Conservation (phyloP, 768 basidiomycete genomes). For the Epithele typhae region DNA sequence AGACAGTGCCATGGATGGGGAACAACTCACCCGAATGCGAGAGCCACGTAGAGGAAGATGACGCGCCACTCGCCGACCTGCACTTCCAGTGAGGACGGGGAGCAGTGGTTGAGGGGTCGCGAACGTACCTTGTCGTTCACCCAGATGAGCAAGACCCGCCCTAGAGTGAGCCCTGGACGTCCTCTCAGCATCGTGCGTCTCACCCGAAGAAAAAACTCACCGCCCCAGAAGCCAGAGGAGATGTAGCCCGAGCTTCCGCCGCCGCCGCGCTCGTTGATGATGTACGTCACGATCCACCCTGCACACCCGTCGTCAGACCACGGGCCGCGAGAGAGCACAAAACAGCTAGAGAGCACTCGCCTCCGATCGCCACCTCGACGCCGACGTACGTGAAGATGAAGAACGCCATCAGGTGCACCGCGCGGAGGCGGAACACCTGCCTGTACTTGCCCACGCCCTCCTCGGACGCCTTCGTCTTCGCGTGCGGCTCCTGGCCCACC, state of each 20-base stretch:
- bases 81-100: background rate
- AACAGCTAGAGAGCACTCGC: slow-evolving; percentile 20
- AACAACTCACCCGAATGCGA: slow-evolving; percentile 34
- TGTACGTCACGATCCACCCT: slow-evolving; percentile 46
- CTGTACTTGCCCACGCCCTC: slow-evolving; percentile 25
- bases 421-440: slow-evolving; percentile 31
- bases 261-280: slow-evolving; percentile 35
- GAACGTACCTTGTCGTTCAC: slow-evolving; percentile 38
- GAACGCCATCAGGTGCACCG: slow-evolving; percentile 34
- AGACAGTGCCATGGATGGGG: background rate
- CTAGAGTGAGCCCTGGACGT: slow-evolving; percentile 40
- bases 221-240: slow-evolving; percentile 39
- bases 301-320: background rate
- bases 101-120: background rate
- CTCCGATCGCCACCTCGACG: slow-evolving; percentile 38
- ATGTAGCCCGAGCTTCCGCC: slow-evolving; percentile 37
- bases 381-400: slow-evolving; percentile 40
- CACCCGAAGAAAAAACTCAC: slow-evolving; percentile 5
- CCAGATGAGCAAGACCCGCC: slow-evolving; percentile 47
- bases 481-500: slow-evolving; percentile 24
- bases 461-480: slow-evolving; percentile 27
- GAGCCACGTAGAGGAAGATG: slow-evolving; percentile 31
- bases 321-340: background rate
- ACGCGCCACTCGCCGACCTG: slow-evolving; percentile 37
- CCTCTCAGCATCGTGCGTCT: background rate